Conservation (phyloP, 768 basidiomycete species). For the Collybiopsis confluens region DNA sequence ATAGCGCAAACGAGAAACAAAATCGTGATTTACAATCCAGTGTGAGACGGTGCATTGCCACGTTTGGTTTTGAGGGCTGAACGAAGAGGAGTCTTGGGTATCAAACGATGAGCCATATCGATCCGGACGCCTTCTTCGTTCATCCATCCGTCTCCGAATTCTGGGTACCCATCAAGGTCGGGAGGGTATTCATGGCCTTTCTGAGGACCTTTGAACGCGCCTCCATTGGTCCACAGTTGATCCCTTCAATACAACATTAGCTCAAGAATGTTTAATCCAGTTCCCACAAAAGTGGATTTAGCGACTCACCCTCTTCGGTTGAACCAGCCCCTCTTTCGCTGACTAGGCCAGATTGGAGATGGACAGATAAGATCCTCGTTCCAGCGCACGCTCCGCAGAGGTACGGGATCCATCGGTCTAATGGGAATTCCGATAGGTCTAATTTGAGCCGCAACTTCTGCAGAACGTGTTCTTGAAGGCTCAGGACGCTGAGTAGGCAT, state of each 20-base stretch:
- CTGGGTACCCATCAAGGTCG: constrained; percentile 71
- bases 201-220: constrained; percentile 56
- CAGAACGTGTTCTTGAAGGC: too few species aligned
- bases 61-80: constrained; percentile 58
- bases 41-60: constrained; percentile 4
- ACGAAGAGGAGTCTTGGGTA: constrained; percentile 68
- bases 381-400: constrained; percentile 59
- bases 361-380: constrained; percentile 71
- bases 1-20: too few species aligned
- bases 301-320: constrained; percentile 67
- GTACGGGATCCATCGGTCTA: background rate
- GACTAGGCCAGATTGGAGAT: constrained; percentile 58
- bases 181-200: constrained; percentile 60
- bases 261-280: too few species aligned
- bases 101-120: constrained; percentile 69
- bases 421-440: background rate
- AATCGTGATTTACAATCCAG: background rate
- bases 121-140: constrained; percentile 80
- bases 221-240: constrained; percentile 84
- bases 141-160: constrained; percentile 76
- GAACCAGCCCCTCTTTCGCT: constrained; percentile 73
- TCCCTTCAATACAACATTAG: too few species aligned
- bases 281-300: background rate
- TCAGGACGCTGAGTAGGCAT: too few species aligned
- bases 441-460: background rate